These are phyloP conservation scores for Hypocrella siamensis DNA, from an alignment of 2,329 filamentous ascomycete species.

Conservation along the genomic window DNA sequence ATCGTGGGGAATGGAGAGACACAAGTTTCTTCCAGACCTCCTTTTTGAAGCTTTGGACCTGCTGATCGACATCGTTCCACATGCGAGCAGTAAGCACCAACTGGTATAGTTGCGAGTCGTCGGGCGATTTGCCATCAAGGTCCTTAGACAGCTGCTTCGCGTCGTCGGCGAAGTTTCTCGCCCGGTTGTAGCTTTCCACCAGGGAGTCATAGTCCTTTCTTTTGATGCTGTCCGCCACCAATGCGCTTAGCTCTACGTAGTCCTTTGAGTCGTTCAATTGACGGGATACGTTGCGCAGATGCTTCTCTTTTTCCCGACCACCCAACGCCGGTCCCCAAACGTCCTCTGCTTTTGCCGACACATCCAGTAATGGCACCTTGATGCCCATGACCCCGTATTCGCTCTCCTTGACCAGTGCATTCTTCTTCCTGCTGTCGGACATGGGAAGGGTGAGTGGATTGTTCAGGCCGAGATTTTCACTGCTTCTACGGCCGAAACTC, in stretches of 20 bases:
- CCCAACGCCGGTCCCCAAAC: constrained; percentile 92
- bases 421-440: constrained; percentile 58
- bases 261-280: constrained; percentile 67
- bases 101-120: constrained; percentile 69
- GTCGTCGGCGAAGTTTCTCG: constrained; percentile 68
- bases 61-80: constrained; percentile 86
- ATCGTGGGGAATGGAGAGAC: constrained; percentile 42
- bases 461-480: constrained; percentile 19
- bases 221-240: constrained; percentile 71
- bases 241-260: constrained; percentile 65
- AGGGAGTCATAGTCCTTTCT: constrained; percentile 80
- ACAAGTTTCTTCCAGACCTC: constrained; percentile 76
- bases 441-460: constrained; percentile 21
- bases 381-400: constrained; percentile 83
- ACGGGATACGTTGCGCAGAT: constrained; percentile 60
- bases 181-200: constrained; percentile 72
- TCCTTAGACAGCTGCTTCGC: constrained; percentile 52
- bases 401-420: constrained; percentile 81
- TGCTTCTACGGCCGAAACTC: constrained; percentile 41
- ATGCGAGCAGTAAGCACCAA: constrained; percentile 80
- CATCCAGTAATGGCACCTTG: constrained; percentile 73
- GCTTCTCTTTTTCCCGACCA: constrained; percentile 80
- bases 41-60: constrained; percentile 74
- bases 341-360: constrained; percentile 87
- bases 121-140: constrained; percentile 39